Base-by-base conservation (phyloP, 805 yeast genomes). In the Starmerella ratchasimensis region DNA sequence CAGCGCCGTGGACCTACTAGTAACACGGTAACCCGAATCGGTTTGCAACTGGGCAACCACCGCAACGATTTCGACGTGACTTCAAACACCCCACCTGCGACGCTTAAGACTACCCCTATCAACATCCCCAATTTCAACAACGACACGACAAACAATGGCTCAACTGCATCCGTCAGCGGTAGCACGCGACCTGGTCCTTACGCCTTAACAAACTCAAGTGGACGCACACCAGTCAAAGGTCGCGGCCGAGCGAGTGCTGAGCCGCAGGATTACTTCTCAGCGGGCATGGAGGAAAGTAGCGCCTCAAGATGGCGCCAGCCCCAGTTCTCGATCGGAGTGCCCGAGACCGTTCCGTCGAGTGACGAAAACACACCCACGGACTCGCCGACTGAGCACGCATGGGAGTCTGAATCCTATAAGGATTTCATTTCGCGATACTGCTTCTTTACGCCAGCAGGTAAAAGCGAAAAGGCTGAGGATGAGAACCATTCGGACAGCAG, bases 351-450 rank as follows among this genome's bases (percentile, higher is more conserved):
- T 22, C 10, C 11, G 10, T 22, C 25, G 10, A 7, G 10, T 8
- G 25, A 11, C 11, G 25, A 22, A 7, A 7, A 8, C 11, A 8
- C 25, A 8, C 25, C 25, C 10, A 15, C 15, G 7, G 15, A 26
- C 13, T 8, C 7, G 7, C 14, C 21, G 27, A 17, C 22, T 4
- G 13, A 28, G 11, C 20, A 27, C 28, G 17, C 37, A 2, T 50
- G 59, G 51, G 57, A 55, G 41, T 57, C 65, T 15, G 36, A 53
- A 8, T 46, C 55, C n/a, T 62, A 62, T 46, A 57, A 61, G 46
- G 60, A 54, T 34, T 47, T 62, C 33, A 46, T 62, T 34, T 51
- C 59, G 39, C 59, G 55, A 45, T 62, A 61, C 51, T 62, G 66
- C 46, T 62, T 62, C 42, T 59, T 57, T 45, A 48, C 50, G n/a